These are phyloP conservation scores for Euclidium syriacum DNA, from an alignment of 345 rosid genomes.

Conservation along the genomic window DNA sequence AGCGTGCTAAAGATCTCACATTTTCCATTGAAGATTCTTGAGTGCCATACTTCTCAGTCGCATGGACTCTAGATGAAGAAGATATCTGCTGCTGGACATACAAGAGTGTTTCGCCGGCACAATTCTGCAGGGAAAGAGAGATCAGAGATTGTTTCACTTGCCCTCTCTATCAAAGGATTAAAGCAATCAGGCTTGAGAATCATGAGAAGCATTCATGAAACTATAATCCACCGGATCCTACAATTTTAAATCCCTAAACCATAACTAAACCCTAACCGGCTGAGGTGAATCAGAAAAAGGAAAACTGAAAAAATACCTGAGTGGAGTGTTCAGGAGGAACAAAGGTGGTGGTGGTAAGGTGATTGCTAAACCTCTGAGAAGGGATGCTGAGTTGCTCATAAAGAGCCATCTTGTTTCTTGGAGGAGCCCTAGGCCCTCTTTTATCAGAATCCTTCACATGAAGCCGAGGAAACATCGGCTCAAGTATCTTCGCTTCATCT, in stretches of 20 bases:
- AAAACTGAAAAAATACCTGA: not conserved
- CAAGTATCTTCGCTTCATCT: constrained; percentile 40
- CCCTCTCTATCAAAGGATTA: not conserved
- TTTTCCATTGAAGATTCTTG: constrained; percentile 22
- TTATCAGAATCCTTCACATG: constrained; percentile 60
- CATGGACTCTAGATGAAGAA: constrained; percentile 25
- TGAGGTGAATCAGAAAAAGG: too few species aligned
- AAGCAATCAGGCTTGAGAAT: not conserved
- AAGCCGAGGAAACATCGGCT: constrained; percentile 69
- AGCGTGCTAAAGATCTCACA: constrained; percentile 21
- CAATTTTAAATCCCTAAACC: not conserved
- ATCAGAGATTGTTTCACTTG: not conserved
- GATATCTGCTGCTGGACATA: constrained; percentile 27
- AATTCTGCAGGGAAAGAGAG: constrained; percentile 32
- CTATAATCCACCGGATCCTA: not conserved
- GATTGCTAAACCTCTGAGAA: constrained; percentile 33
- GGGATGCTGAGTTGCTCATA: constrained; percentile 65
- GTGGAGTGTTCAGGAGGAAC: not conserved
- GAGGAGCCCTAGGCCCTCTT: constrained; percentile 60
- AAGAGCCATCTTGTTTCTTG: constrained; percentile 76
- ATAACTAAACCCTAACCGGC: not conserved
- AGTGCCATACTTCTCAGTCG: constrained; percentile 30
- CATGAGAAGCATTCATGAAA: not conserved
- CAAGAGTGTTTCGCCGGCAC: constrained; percentile 33
- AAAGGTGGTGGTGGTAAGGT: not conserved